Percentiles rank a stretch among this genome's conserved stretches.
Conservation (phyloP, 169 alveolate genomes). For the Eimeria nieschulzi region DNA sequence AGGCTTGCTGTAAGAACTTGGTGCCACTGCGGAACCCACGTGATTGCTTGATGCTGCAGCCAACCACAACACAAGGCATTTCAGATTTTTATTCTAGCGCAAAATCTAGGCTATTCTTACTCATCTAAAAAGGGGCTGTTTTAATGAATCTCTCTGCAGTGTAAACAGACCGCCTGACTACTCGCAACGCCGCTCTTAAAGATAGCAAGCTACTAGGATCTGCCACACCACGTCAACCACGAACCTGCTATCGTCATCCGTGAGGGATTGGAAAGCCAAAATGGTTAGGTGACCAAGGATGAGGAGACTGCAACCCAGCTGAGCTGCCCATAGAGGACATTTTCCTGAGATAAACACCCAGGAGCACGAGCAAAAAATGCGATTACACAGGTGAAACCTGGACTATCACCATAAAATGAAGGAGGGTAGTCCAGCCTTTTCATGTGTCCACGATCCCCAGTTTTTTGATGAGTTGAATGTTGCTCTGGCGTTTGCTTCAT, state of each 20-base stretch:
- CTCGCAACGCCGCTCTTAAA: neutral
- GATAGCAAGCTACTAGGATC: neutral
- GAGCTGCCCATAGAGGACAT: constrained; percentile 85
- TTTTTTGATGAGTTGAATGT: too few relatives aligned
- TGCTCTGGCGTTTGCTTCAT: neutral
- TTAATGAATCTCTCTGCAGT: neutral
- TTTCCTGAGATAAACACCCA: constrained; percentile 20
- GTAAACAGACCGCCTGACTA: neutral
- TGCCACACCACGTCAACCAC: neutral
- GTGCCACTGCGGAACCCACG: constrained; percentile 91
- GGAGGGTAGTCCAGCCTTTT: neutral
- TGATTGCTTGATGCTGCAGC: constrained; percentile 87
- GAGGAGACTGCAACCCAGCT: constrained; percentile 86
- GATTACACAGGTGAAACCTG: neutral
- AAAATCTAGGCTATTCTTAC: neutral
- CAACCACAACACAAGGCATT: neutral
- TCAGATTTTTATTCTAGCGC: neutral
- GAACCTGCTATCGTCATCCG: constrained; percentile 89
- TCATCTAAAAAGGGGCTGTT: neutral
- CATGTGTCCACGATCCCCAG: too few relatives aligned
- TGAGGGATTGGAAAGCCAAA: constrained; percentile 87
- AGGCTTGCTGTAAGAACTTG: constrained; percentile 87
- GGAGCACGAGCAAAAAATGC: too few relatives aligned
- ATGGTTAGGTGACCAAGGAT: constrained; percentile 85
- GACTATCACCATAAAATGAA: neutral